Evolutionary conservation across 257 asterid species (phyloP), one percentile per base, ranked within the genome.

Genomic region (Ilex asprella): DNA sequence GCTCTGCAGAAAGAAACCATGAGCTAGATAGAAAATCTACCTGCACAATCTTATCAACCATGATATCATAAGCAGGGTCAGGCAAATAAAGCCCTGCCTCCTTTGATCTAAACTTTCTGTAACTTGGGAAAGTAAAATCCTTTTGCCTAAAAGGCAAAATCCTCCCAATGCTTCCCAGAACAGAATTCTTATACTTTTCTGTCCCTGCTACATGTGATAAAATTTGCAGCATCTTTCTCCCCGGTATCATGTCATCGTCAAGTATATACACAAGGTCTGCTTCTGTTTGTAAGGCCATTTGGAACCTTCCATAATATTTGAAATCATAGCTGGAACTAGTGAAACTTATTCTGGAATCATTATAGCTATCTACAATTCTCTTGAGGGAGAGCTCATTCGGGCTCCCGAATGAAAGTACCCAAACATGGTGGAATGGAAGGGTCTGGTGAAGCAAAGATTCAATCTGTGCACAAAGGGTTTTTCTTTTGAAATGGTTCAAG

Each of bases 241-340:
- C 99, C 0, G 97, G 99, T 27, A 93, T 89, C 99, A 93, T 89
- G 31, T 93, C 99, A 56, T 89, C 99, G 39, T 93, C 99, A 0
- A 89, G 73, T 6, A 93, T 84, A 58, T 93, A 93, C 0, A 89
- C 95, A 1, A 93, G 79, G 30, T 93, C 97, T 0, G 86, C 84
- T 29, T 93, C 97, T 0, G 97, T 93, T 60, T 93, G 97, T 46
- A 93, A 64, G 0, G 99, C 97, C 92, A 93, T 76, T 51, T 93
- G 97, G 60, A 93, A 89, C 30, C 99, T 81, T 6, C 99, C 99
- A 31, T 87, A 93, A 81, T 93, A 93, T 71, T 93, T 89, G 55
- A 93, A 93, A 64, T 87, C 99, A 59, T 85, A 89, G 78, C 85
- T 78, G 0, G 97, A 93, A 56, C 88, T 76, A 0, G 87, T 71